Conservation (phyloP, 2,329 filamentous ascomycete species). For the Colletotrichum viniferum region DNA sequence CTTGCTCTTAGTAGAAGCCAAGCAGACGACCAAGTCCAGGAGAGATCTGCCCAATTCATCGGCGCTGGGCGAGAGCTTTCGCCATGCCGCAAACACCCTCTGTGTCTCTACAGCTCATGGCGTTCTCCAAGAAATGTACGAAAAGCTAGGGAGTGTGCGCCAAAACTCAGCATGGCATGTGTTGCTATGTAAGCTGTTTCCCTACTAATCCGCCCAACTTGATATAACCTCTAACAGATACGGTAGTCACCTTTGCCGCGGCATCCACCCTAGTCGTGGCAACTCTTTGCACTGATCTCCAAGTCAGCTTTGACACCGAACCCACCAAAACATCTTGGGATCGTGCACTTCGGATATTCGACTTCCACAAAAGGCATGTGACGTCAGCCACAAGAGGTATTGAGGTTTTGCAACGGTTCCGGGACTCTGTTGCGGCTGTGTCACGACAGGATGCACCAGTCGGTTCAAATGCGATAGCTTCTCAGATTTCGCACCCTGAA, state of each 20-base stretch:
- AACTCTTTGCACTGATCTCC: background rate
- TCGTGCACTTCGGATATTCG: background rate
- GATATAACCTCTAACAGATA: accelerated
- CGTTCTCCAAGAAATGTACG: background rate
- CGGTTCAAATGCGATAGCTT: accelerated
- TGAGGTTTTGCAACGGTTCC: background rate
- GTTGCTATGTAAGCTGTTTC: background rate
- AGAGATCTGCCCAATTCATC: background rate
- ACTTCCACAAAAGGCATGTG: background rate
- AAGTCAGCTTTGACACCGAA: background rate
- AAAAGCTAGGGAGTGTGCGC: background rate
- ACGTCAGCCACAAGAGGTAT: background rate
- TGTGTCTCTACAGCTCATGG: background rate
- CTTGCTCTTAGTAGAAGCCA: background rate
- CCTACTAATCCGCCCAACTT: accelerated
- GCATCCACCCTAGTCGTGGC: background rate
- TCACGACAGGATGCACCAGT: background rate
- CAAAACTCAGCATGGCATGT: slow-evolving; percentile 6
- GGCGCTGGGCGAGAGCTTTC: background rate
- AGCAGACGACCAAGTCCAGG: background rate
- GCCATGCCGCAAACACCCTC: background rate
- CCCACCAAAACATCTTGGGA: background rate
- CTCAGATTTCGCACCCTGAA: accelerated
- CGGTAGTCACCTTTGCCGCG: background rate
- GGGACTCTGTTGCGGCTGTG: background rate